A percentile compares a stretch with the other conserved stretches of the same genome.
Evolutionary conservation across 345 rosid species (phyloP).

Genomic region (Tarenaya hassleriana): DNA sequence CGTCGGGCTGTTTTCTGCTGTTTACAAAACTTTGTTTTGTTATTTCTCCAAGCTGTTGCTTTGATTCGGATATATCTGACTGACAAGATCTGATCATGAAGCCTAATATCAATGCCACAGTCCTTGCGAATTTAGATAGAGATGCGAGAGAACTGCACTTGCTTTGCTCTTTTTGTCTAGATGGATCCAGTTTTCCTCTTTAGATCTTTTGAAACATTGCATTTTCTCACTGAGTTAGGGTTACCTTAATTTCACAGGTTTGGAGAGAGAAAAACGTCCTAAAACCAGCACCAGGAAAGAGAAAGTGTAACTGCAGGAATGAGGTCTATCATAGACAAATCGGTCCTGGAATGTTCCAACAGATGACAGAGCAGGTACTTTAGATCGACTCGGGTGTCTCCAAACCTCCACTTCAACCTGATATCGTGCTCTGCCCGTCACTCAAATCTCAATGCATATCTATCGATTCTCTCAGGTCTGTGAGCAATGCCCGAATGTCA

Average conservation of each 20-base stretch:
- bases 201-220: too few species aligned
- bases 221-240: conserved; percentile 13
- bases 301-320: conserved; percentile 94
- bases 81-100: background rate
- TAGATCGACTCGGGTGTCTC: conserved; percentile 1
- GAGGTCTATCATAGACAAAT: conserved; percentile 97
- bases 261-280: conserved; percentile 96
- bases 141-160: too few species aligned
- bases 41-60: background rate
- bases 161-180: too few species aligned
- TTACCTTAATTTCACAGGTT: conserved; percentile 40
- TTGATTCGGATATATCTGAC: background rate
- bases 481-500: conserved; percentile 94
- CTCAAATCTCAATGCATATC: background rate
- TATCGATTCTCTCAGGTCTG: conserved; percentile 60
- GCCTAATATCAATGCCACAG: background rate
- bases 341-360: conserved; percentile 99
- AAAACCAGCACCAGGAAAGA: conserved; percentile 92
- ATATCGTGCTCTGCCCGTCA: background rate
- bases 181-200: too few species aligned
- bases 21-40: background rate
- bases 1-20: background rate
- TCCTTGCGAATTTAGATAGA: background rate
- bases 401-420: background rate
- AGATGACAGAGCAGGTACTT: conserved; percentile 92